Conservation (phyloP, 371 early-diverging fungal genomes). For the Synchytrium microbalum region DNA sequence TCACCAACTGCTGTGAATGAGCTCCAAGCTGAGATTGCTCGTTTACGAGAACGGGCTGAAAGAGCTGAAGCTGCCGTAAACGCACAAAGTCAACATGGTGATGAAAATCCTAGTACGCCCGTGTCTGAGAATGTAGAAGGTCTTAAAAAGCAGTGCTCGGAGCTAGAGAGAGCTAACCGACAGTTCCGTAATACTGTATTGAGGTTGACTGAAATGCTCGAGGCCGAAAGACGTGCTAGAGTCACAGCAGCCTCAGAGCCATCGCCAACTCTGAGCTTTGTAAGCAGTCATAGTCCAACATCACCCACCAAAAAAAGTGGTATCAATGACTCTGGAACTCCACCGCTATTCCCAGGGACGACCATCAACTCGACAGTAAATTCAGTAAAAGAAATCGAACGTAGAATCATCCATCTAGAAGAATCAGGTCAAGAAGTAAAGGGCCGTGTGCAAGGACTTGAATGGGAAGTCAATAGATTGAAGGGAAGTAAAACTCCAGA, state of each 20-base stretch:
- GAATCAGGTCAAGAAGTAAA: background rate
- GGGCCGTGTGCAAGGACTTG: background rate
- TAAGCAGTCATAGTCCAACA: background rate
- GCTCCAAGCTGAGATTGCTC: background rate
- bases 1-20: background rate
- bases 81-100: background rate
- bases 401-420: background rate
- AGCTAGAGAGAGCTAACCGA: slow-evolving; percentile 14
- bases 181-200: slow-evolving; percentile 19
- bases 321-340: background rate
- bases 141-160: background rate
- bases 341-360: background rate
- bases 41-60: background rate
- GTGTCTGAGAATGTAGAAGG: background rate
- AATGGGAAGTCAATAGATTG: background rate
- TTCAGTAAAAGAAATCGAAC: background rate
- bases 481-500: background rate
- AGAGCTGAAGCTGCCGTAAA: background rate
- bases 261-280: background rate
- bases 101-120: background rate
- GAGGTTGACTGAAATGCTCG: slow-evolving; percentile 22
- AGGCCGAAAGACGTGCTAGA: slow-evolving; percentile 11
- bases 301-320: background rate
- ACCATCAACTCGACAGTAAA: too few species aligned
- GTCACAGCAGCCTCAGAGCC: background rate